Evolutionary conservation across 176 grass and related monocot genomes (phyloP), one percentile per base, ranked within the genome.

Genomic region (Ensete ventricosum): DNA sequence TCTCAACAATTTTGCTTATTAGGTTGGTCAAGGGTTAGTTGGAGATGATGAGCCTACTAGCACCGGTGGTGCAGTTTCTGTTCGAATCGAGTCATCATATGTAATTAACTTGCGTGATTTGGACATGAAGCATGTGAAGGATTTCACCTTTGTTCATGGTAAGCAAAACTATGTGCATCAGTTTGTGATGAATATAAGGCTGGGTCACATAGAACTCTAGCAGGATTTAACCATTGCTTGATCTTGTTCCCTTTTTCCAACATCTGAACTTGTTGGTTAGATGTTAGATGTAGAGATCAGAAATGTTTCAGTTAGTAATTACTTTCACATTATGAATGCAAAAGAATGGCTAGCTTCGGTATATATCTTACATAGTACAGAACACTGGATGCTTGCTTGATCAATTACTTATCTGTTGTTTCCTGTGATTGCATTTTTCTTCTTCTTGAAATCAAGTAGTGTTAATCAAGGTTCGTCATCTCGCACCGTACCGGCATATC

Each of bases 71-170:
- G 83, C 81, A 53, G 29, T 62, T 76, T 83, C 90, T 80, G 77
- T 89, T 79, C 81, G 84, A 17, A 81, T 91, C 16, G 90, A 98
- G 59, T 91, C 94, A 50, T 98, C 94, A 22, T 91, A 98, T 89
- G 84, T 78, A 64, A 93, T 98, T 76, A 87, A 92, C 54, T 83
- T 98, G 64, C 90, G 63, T 58, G 76, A 83, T 75, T 74, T 98
- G 79, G 88, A 89, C 59, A 85, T 92, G 26, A 98, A 90, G 83
- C 84, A 93, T 77, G 84, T 98, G 60, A 98, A 98, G 55, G 90
- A 93, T 87, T 98, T 93, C 77, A 93, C 83, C 60, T 98, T 98
- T 86, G 88, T 98, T 55, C 85, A 98, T 89, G 94, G 90, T 93
- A 85, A 89, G 81, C 73, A 84, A 82, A 69, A 52, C 75, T 81